phyloP scores from a whole-genome alignment of 371 early-diverging fungal genomes.

The Thermomucor indicae-seudaticae region DNA sequence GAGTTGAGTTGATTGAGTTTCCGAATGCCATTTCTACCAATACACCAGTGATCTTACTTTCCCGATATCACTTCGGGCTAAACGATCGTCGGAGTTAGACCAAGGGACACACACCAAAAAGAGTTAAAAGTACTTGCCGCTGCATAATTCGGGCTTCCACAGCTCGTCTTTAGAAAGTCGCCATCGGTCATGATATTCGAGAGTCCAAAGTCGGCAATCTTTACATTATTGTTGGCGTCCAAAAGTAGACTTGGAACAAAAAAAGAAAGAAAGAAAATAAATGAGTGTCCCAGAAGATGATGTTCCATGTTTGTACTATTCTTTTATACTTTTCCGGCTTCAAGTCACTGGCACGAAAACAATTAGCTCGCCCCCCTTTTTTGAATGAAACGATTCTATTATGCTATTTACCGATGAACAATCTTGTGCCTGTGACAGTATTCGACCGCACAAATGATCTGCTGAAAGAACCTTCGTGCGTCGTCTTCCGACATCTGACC shows the following conservation, averaged over 20 bases:
- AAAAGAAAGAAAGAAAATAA: not conserved
- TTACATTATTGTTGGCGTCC: conserved; percentile 94
- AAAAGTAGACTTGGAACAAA: conserved; percentile 82
- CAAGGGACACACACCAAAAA: not conserved
- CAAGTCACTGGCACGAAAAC: conserved; percentile 55
- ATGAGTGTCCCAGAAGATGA: too few relatives aligned
- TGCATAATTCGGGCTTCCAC: conserved; percentile 88
- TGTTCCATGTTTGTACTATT: not conserved
- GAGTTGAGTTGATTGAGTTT: too few relatives aligned
- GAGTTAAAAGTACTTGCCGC: conserved; percentile 45
- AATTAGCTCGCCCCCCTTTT: not conserved
- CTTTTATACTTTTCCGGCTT: conserved; percentile 72
- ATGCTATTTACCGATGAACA: conserved; percentile 77
- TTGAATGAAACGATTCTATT: not conserved
- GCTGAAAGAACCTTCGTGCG: conserved; percentile 92
- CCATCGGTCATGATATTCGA: conserved; percentile 95
- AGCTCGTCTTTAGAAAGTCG: conserved; percentile 93
- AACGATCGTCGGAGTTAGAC: not conserved
- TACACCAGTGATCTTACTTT: too few relatives aligned
- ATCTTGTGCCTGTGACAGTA: conserved; percentile 98
- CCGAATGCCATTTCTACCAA: not conserved
- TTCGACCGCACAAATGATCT: conserved; percentile 97
- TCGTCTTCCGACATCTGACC: conserved; percentile 91
- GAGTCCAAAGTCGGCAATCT: conserved; percentile 97
- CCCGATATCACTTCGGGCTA: conserved; percentile 95